Percentiles rank a stretch among this genome's conserved stretches.
Evolutionary conservation across 352 stramenopile genomes (phyloP).

Genomic region (Phytophthora nicotianae): DNA sequence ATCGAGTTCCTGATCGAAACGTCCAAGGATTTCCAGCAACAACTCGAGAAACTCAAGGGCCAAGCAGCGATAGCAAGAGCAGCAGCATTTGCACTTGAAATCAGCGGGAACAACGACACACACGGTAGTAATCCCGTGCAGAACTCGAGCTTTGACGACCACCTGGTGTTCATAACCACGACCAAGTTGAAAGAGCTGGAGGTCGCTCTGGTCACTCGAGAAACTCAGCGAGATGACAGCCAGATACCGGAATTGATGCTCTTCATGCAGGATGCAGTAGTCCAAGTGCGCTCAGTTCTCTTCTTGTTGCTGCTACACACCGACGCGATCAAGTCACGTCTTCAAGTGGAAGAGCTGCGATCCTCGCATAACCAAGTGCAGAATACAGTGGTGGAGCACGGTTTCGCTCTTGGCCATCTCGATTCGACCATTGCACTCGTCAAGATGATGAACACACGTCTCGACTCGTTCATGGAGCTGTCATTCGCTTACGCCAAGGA

Average conservation of each 20-base stretch:
- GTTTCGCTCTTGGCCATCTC: constrained; percentile 57
- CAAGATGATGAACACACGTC: constrained; percentile 63
- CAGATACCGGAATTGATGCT: constrained; percentile 31
- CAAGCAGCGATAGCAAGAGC: constrained; percentile 47
- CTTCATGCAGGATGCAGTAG: constrained; percentile 51
- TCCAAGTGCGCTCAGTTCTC: constrained; percentile 65
- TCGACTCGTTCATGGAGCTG: constrained; percentile 71
- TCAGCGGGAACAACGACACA: constrained; percentile 13
- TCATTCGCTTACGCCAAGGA: constrained; percentile 74
- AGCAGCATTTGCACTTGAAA: constrained; percentile 15
- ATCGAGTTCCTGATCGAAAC: constrained; percentile 42
- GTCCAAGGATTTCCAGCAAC: constrained; percentile 42
- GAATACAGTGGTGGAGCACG: constrained; percentile 45
- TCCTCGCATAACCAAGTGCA: constrained; percentile 36
- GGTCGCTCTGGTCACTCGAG: constrained; percentile 20
- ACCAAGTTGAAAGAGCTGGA: constrained; percentile 44
- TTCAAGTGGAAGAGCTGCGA: constrained; percentile 41
- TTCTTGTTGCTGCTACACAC: constrained; percentile 52
- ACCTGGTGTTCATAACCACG: constrained; percentile 45
- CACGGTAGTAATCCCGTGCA: constrained; percentile 5
- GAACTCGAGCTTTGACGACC: constrained; percentile 45
- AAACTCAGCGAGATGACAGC: constrained; percentile 24
- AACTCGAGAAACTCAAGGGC: constrained; percentile 57
- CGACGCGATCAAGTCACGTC: constrained; percentile 45
- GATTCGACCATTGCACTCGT: constrained; percentile 56